A percentile compares a stretch with the other conserved stretches of the same genome.
These are phyloP conservation scores for Penicillium silybi DNA, from an alignment of 495 filamentous ascomycete species.

Conservation along the genomic window DNA sequence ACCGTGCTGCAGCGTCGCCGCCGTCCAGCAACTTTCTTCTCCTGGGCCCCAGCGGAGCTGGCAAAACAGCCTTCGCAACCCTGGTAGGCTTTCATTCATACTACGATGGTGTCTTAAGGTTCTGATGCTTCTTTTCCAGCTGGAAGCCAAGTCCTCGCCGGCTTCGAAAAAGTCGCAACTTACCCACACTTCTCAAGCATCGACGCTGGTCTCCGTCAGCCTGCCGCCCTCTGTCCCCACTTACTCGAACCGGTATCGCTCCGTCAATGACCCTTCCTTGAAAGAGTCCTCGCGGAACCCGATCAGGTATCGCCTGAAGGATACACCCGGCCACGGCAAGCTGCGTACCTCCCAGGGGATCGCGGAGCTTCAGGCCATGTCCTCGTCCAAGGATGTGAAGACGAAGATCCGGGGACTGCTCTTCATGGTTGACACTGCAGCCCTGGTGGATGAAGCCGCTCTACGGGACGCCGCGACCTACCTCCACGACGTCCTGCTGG, in stretches of 20 bases:
- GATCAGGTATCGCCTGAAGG: constrained; percentile 71
- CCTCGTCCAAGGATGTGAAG: constrained; percentile 42
- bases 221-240: constrained; percentile 61
- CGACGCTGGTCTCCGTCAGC: constrained; percentile 66
- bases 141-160: constrained; percentile 40
- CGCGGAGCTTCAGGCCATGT: constrained; percentile 39
- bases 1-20: constrained; percentile 58
- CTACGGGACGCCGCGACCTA: constrained; percentile 68
- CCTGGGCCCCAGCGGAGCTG: constrained; percentile 75
- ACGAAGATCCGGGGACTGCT: constrained; percentile 69
- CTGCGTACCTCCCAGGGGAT: constrained; percentile 58
- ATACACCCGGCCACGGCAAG: constrained; percentile 95
- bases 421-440: constrained; percentile 83
- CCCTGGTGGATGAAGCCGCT: constrained; percentile 54
- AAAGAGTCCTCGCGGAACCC: constrained; percentile 65
- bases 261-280: constrained; percentile 62
- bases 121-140: constrained; percentile 26
- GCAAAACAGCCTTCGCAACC: constrained; percentile 87
- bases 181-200: constrained; percentile 81
- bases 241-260: constrained; percentile 66
- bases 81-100: constrained; percentile 41
- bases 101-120: neutral
- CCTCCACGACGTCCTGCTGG: constrained; percentile 77
- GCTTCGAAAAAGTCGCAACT: constrained; percentile 29
- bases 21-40: constrained; percentile 79